Base-by-base conservation (phyloP, 2,329 filamentous ascomycete species). In the Cordyceps pruinosa region DNA sequence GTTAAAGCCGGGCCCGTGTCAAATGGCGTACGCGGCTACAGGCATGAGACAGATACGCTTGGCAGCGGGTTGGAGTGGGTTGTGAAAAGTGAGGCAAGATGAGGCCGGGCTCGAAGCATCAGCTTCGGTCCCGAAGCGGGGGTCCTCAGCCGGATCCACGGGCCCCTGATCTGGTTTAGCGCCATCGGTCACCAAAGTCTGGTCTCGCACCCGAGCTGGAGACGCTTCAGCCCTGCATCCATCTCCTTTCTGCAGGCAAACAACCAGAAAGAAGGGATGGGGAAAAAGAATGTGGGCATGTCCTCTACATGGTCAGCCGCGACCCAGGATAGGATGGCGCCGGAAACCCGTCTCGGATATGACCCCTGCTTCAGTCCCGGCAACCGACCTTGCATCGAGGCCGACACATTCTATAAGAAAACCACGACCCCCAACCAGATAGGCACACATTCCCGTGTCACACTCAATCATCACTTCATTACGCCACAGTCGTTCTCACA, bases 91-190 rank as follows among this genome's bases (percentile, higher is more conserved):
- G 26, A 56, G 42, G 23, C 5, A 48, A 48, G 8, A n/a, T 50
- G 47, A 51, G 34, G 46, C 37, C 55, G 55, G 55, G 48, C 37
- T 28, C 30, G 55, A 57, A n/a, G 26, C n/a, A 19, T 21, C 17
- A 37, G 15, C 30, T 46, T 65, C 63, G 63, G 63, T 61, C 63
- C 63, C 63, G 63, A n/a, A 64, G 39, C 56, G 50, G 52, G 39
- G 50, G 37, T 13, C 5, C 21, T 26, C 34, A 28, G n/a, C 25
- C 12, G 44, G 12, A 35, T 8, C 28, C 1, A 37, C 2, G 3
- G 9, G 2, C 37, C 54, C 59, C 39, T n/a, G 46, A 56, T 21
- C 13, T 15, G 49, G 65, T 17, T 54, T 66, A 65, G 65, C 59
- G 55, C 6, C 25, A n/a, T 55, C 47, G 34, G 47, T 42, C 37